A percentile compares a stretch with the other conserved stretches of the same genome.
These are phyloP conservation scores for Lactarius trivialis DNA, from an alignment of 768 basidiomycete genomes.

Conservation along the genomic window DNA sequence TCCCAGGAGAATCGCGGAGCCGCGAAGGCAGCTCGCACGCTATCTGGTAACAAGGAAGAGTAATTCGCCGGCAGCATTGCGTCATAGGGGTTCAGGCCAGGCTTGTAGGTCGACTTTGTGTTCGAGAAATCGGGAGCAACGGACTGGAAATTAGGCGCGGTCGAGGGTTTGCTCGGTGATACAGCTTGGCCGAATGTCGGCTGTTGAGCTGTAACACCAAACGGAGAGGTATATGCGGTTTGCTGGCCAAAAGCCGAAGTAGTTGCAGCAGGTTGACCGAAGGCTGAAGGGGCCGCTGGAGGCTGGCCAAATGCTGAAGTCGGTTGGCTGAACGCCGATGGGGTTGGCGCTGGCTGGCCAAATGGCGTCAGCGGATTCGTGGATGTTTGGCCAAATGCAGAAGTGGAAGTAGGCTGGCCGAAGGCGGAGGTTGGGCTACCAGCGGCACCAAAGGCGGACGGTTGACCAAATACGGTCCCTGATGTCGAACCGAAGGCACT, in stretches of 20 bases:
- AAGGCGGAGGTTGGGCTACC: constrained; percentile 3
- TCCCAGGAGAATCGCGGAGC: constrained; percentile 52
- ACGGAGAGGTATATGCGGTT: constrained; percentile 33
- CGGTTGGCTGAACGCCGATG: constrained; percentile 32
- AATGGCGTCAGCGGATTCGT: neutral
- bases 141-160: constrained; percentile 18
- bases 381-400: constrained; percentile 14
- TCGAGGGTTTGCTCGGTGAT: neutral
- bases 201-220: constrained; percentile 28
- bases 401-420: constrained; percentile 7
- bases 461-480: constrained; percentile 35
- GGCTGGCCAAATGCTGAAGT: constrained; percentile 26
- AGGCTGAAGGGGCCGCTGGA: constrained; percentile 45
- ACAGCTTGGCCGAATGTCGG: constrained; percentile 7
- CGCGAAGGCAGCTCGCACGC: constrained; percentile 45
- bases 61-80: constrained; percentile 51
- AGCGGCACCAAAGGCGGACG: constrained; percentile 5
- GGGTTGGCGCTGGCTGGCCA: constrained; percentile 25
- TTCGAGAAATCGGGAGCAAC: constrained; percentile 29
- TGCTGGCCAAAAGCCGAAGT: constrained; percentile 44
- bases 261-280: constrained; percentile 36
- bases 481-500: constrained; percentile 17
- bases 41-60: constrained; percentile 41
- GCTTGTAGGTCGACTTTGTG: constrained; percentile 35
- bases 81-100: constrained; percentile 49